phyloP scores from a whole-genome alignment of 2,329 filamentous ascomycete genomes.

The Aspergillus caelatus region DNA sequence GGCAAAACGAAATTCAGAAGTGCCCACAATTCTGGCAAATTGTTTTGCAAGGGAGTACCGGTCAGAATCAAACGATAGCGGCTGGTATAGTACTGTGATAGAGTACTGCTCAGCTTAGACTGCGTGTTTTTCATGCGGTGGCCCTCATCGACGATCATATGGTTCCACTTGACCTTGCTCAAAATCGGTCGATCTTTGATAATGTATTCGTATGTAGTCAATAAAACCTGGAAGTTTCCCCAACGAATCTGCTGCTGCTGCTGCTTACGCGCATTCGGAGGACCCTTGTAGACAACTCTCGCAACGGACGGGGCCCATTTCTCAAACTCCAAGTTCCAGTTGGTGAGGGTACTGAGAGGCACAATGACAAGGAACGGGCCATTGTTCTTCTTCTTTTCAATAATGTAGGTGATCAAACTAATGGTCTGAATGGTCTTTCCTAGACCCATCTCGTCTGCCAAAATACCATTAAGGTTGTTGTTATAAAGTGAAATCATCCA shows the following conservation, averaged over 20 bases:
- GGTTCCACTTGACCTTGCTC: constrained; percentile 99
- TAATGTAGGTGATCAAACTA: constrained; percentile 93
- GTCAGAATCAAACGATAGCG: constrained; percentile 96
- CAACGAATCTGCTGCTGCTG: constrained; percentile 94
- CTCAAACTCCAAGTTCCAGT: constrained; percentile 98
- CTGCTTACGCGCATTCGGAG: constrained; percentile 81
- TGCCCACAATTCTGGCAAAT: constrained; percentile 92
- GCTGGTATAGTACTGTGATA: constrained; percentile 92
- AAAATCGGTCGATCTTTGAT: constrained; percentile 96
- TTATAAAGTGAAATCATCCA: constrained; percentile 99
- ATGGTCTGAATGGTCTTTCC: constrained; percentile 99
- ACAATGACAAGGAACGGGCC: constrained; percentile 97
- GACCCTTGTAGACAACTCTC: constrained; percentile 95
- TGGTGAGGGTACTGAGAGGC: constrained; percentile 92
- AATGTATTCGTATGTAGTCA: constrained; percentile 99
- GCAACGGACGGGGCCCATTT: constrained; percentile 92
- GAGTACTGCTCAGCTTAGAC: constrained; percentile 92
- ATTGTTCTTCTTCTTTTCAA: constrained; percentile 88
- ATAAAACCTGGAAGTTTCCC: constrained; percentile 90
- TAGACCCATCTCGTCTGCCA: constrained; percentile 99
- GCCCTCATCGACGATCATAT: constrained; percentile 99
- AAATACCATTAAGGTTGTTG: constrained; percentile 98
- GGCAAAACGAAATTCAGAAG: constrained; percentile 98
- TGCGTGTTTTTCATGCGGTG: constrained; percentile 99
- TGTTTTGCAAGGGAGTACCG: constrained; percentile 96